phyloP scores from a whole-genome alignment of 2,329 filamentous ascomycete species.

The Pseudopithomyces chartarum region DNA sequence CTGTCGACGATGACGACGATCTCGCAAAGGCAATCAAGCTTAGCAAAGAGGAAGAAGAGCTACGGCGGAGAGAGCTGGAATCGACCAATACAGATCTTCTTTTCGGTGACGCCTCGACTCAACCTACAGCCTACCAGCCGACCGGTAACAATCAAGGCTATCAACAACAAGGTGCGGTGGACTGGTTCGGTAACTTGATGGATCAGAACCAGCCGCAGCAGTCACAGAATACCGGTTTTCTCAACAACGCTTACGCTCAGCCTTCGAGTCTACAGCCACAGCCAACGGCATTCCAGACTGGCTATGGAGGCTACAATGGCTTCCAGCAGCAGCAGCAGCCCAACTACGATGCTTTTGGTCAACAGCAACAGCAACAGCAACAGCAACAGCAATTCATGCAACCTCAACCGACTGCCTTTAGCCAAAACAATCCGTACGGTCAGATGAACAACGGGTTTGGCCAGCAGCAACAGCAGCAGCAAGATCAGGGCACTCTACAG shows the following conservation, averaged over 20 bases:
- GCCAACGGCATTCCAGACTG: conserved; percentile 70
- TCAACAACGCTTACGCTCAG: conserved; percentile 74
- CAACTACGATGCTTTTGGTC: conserved; percentile 65
- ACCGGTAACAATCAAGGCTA: conserved; percentile 97
- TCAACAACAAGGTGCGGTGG: conserved; percentile 93
- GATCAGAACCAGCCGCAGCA: conserved; percentile 66
- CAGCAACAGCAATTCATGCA: conserved; percentile 42
- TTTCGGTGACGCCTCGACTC: conserved; percentile 79
- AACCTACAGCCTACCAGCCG: conserved; percentile 71
- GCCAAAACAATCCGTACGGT: conserved; percentile 47
- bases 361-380: conserved; percentile 35
- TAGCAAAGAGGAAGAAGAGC: conserved; percentile 91
- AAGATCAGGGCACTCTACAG: conserved; percentile 67
- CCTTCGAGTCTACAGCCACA: conserved; percentile 73
- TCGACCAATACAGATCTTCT: conserved; percentile 82
- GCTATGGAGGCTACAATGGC: conserved; percentile 66
- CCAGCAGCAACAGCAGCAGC: conserved; percentile 52
- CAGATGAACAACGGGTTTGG: conserved; percentile 42
- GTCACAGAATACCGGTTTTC: conserved; percentile 69
- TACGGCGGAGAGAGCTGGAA: conserved; percentile 83
- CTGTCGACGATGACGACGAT: conserved; percentile 73
- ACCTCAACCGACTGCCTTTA: conserved; percentile 59
- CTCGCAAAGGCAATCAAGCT: conserved; percentile 93
- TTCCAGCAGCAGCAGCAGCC: conserved; percentile 57
- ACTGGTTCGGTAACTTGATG: conserved; percentile 96